Evolutionary conservation across 257 asterid species (phyloP), one percentile per base, ranked within the genome.

Genomic region (Marsdenia floribunda): DNA sequence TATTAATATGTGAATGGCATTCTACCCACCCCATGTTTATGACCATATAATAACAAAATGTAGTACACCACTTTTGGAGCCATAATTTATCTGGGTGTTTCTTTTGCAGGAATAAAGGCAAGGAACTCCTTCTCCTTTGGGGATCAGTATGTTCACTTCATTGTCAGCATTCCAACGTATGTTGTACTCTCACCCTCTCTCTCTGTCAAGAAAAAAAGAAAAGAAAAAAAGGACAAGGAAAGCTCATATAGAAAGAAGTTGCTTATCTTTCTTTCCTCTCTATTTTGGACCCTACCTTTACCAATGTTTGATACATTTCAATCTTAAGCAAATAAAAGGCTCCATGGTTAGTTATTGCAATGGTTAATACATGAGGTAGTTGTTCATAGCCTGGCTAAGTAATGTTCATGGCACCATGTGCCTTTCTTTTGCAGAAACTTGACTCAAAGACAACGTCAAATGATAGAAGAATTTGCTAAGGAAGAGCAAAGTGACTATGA

Each of bases 131-230:
- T 63, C 77, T 73, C 97, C 21, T 86, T 89, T 11, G 99, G 99
- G 46, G 96, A 94, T 69, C 88, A 94, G 78, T 92, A 77, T 74
- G 97, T 94, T 55, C 99, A 92, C 87, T 94, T 92, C 87, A 94
- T 86, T 46, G 90, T 94, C 88, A 86, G 91, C 89, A 92, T 92
- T 69, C 99, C 99, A 71, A 68, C 82, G 99, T 94, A 86, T 81
- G 97, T 87, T 12, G 44, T 13, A 64, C 47, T 70, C 61, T 35
- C 0, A 12, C 18, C 29, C 24, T 38, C 38, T 6, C 4, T 9
- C 35, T 7, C 26, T 4, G 6, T 15, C n/a, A 29, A 29, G 1
- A 29, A 29, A 29, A 29, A 29, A 29, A 29, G 33, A 29, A 29
- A 29, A 29, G 33, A 29, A 29, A 29, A 29, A 29, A 29, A 29